These are phyloP conservation scores for Fusarium equiseti DNA, from an alignment of 2,329 filamentous ascomycete species.

Conservation along the genomic window DNA sequence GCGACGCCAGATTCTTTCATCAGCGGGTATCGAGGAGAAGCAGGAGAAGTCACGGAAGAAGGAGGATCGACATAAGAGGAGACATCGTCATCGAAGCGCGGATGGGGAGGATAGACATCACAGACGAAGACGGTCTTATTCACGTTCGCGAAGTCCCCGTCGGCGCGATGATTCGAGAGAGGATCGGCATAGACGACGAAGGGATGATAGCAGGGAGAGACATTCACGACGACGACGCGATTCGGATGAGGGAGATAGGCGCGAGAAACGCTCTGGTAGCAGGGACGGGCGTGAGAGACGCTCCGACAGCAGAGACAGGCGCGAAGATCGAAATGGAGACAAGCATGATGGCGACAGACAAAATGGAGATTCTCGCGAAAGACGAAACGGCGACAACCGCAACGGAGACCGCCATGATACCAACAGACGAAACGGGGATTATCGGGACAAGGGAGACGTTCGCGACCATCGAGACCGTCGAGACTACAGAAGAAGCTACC, in stretches of 20 bases:
- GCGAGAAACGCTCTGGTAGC: not conserved
- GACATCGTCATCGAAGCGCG: conserved; percentile 58
- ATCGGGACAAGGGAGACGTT: not conserved
- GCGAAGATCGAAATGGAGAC: not conserved
- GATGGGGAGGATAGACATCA: conserved; percentile 55
- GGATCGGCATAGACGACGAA: conserved; percentile 43
- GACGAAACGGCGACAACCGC: conserved; percentile 11
- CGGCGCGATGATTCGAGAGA: conserved; percentile 50
- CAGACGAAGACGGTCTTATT: conserved; percentile 60
- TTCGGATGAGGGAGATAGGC: conserved; percentile 37
- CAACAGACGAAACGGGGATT: not conserved
- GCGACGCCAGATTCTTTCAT: conserved; percentile 74
- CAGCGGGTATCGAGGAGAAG: conserved; percentile 68
- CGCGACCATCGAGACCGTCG: conserved; percentile 41
- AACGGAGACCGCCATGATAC: conserved; percentile 28
- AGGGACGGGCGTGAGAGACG: not conserved
- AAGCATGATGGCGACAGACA: not conserved
- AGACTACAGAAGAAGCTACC: not conserved
- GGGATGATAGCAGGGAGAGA: conserved; percentile 44
- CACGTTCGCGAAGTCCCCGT: conserved; percentile 59
- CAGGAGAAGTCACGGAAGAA: conserved; percentile 53
- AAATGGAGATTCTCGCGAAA: conserved; percentile 13
- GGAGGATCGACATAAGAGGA: conserved; percentile 56
- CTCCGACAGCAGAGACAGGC: not conserved
- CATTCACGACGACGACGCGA: conserved; percentile 36